Base-by-base conservation (phyloP, 495 filamentous ascomycete genomes). In the Penicillium atrosanguineum region DNA sequence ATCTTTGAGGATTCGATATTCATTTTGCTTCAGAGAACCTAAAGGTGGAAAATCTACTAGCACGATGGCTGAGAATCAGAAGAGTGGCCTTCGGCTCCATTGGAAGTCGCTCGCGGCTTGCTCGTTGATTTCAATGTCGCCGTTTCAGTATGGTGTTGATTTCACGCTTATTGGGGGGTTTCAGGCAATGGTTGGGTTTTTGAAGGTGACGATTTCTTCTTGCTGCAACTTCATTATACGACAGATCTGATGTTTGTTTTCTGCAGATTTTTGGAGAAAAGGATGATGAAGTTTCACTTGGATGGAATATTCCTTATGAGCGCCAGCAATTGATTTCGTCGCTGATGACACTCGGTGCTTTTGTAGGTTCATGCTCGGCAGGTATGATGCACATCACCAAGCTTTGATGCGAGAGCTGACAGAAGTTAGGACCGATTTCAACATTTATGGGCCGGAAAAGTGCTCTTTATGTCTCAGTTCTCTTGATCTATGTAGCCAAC, bases 71-170 rank as follows among this genome's bases (percentile, higher is more conserved):
- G 52, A 55, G 4, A 19, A 34, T 38, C 36, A 54, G 34, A 56
- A 56, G 20, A 59, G 40, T 49, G 60, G 60, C 34, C 45, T 63
- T 31, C 53, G 56, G 34, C 28, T 59, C 7, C 49, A 59, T 51
- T 63, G 60, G 60, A 59, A 59, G 50, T 59, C 60, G 12, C 31
- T 63, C 28, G 50, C 44, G 14, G 60, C 56, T 28, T 63, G 60
- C 34, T 59, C 46, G 26, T 23, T 63, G 49, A 55, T 63, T 19
- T 53, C 56, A 0, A 63, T 63, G 60, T 59, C 56, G 4, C 79
- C 82, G 0, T 86, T 86, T 57, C 82, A 85, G 59, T 86, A 85
- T 72, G 81, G 82, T 9, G 62, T 85, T 42, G 82, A 86, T 52
- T 85, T 84, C 58, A 81, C 80, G 14, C 68, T 83, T 46, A 81